A percentile compares a stretch with the other conserved stretches of the same genome.
Evolutionary conservation across 768 basidiomycete genomes (phyloP).

Genomic region (Pleurotus platypus): DNA sequence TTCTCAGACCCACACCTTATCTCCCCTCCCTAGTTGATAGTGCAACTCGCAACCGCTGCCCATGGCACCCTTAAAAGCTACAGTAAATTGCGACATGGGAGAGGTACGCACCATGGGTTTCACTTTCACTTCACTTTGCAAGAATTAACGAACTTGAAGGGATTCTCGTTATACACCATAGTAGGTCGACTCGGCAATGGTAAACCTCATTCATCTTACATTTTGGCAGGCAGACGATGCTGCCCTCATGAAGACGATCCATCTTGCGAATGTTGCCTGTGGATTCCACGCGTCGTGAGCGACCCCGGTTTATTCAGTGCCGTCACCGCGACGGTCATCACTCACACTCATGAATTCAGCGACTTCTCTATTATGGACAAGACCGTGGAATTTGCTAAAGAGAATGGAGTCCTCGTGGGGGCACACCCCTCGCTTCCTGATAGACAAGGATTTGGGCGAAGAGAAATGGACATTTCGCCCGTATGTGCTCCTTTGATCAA

Average conservation of each 20-base stretch:
- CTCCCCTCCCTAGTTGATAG: not conserved
- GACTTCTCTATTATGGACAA: constrained; percentile 66
- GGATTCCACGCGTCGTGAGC: constrained; percentile 64
- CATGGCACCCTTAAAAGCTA: constrained; percentile 29
- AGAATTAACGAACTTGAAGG: constrained; percentile 24
- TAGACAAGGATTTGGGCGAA: constrained; percentile 60
- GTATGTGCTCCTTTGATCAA: constrained; percentile 26
- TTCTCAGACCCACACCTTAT: too few relatives aligned
- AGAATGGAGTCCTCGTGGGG: constrained; percentile 53
- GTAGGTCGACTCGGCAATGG: constrained; percentile 20
- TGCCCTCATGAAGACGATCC: constrained; percentile 50
- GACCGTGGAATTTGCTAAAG: constrained; percentile 56
- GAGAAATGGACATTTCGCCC: constrained; percentile 60
- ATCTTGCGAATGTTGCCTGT: constrained; percentile 63
- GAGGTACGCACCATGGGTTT: constrained; percentile 31
- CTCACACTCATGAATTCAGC: constrained; percentile 18
- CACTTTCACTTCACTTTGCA: not conserved
- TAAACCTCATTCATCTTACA: not conserved
- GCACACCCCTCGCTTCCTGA: constrained; percentile 69
- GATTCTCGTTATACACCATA: constrained; percentile 46
- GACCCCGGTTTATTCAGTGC: not conserved
- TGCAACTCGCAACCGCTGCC: not conserved
- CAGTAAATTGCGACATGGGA: constrained; percentile 56
- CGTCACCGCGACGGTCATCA: not conserved
- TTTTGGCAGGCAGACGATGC: constrained; percentile 44